Evolutionary conservation across 2,329 filamentous ascomycete genomes (phyloP).

Genomic region (Biscogniauxia mediterranea): DNA sequence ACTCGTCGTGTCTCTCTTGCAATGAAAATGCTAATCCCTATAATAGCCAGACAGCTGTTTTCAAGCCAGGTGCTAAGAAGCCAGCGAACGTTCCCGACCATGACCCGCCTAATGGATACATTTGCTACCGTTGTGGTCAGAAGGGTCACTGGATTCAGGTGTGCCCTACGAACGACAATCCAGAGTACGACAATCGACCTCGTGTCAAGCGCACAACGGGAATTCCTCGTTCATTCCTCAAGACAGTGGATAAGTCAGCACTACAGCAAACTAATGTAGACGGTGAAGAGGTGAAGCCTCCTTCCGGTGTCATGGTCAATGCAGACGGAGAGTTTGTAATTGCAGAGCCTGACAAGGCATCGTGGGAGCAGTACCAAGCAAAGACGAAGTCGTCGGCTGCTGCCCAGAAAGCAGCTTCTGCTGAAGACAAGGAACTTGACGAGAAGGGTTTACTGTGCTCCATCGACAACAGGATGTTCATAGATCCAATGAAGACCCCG

Average conservation of each 20-base stretch:
- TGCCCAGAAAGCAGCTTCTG: slow-evolving; percentile 72
- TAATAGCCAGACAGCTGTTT: slow-evolving; percentile 59
- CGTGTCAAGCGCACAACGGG: slow-evolving; percentile 95
- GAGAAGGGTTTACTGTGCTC: slow-evolving; percentile 88
- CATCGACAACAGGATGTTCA: slow-evolving; percentile 96
- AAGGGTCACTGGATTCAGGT: slow-evolving; percentile 99
- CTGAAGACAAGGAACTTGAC: slow-evolving; percentile 82
- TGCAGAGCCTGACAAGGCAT: slow-evolving; percentile 89
- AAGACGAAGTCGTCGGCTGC: slow-evolving; percentile 85
- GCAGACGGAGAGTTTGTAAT: slow-evolving; percentile 97
- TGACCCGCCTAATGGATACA: slow-evolving; percentile 88
- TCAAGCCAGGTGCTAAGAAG: slow-evolving; percentile 62
- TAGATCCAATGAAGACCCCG: slow-evolving; percentile 98
- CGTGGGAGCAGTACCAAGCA: slow-evolving; percentile 96
- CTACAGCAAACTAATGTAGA: slow-evolving; percentile 72
- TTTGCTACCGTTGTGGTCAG: slow-evolving; percentile 93
- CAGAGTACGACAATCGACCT: slow-evolving; percentile 89
- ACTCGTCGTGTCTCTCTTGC: no score
- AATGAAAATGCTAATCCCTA: slow-evolving; percentile 8
- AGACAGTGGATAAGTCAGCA: slow-evolving; percentile 89
- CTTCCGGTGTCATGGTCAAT: slow-evolving; percentile 93
- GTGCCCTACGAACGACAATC: slow-evolving; percentile 97
- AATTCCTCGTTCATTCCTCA: slow-evolving; percentile 92
- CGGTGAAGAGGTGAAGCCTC: slow-evolving; percentile 73
- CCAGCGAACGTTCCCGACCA: slow-evolving; percentile 81